These are phyloP conservation scores for Lodderomyces metapsilosis DNA, from an alignment of 1,139 yeast genomes.

Conservation along the genomic window DNA sequence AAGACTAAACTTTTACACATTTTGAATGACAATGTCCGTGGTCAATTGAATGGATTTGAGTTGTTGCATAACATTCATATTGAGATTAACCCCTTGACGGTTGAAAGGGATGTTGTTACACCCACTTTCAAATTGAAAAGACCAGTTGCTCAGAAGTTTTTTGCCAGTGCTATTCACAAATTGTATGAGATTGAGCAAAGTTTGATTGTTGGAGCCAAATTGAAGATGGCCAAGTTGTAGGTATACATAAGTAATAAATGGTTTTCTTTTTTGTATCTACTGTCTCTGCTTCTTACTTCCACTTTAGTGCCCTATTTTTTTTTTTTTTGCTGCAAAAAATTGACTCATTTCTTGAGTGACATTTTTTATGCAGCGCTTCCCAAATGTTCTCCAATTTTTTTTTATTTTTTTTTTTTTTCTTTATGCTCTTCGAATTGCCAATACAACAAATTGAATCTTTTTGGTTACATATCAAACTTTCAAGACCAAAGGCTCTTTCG, in stretches of 20 bases:
- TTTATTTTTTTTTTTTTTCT: neutral
- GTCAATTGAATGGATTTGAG: slow-evolving; percentile 29
- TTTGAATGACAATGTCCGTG: slow-evolving; percentile 24
- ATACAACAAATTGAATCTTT: neutral
- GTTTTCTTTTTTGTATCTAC: too few species aligned
- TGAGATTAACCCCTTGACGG: slow-evolving; percentile 35
- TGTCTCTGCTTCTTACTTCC: too few species aligned
- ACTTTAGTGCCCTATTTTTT: neutral
- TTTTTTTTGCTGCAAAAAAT: neutral
- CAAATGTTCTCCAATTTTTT: neutral
- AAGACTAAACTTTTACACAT: slow-evolving; percentile 22
- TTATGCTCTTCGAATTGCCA: neutral
- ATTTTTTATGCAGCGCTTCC: neutral
- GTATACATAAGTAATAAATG: neutral
- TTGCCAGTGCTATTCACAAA: slow-evolving; percentile 20
- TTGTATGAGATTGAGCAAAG: slow-evolving; percentile 24
- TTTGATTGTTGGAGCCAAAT: slow-evolving; percentile 14
- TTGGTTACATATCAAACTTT: neutral
- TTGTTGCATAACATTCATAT: slow-evolving; percentile 33
- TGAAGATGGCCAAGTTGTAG: slow-evolving; percentile 10
- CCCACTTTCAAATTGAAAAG: slow-evolving; percentile 39
- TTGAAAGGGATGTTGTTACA: slow-evolving; percentile 37
- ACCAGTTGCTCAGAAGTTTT: slow-evolving; percentile 30
- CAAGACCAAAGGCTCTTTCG: too few species aligned
- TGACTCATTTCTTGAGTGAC: neutral